Conservation (phyloP, 2,329 filamentous ascomycete species). For the Aphanoascus verrucosus region DNA sequence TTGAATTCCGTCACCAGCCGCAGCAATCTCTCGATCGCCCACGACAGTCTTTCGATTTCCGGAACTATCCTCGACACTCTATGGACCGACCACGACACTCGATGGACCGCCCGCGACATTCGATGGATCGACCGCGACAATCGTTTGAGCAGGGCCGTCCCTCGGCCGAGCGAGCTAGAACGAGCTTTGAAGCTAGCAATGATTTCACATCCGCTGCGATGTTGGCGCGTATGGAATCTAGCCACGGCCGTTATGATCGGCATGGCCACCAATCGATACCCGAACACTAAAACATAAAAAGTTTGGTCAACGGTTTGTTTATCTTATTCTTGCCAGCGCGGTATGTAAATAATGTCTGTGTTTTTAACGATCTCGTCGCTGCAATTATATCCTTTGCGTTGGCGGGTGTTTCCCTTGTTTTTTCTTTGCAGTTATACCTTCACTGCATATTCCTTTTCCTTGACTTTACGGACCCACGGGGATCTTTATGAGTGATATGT, state of each 20-base stretch:
- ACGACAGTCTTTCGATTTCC: slow-evolving; percentile 48
- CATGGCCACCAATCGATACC: slow-evolving; percentile 10
- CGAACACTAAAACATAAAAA: slow-evolving; percentile 10
- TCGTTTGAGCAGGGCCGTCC: slow-evolving; percentile 80
- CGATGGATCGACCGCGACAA: slow-evolving; percentile 59
- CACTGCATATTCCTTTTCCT: slow-evolving; percentile 12
- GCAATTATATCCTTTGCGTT: not conserved
- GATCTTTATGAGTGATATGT: slow-evolving; percentile 10
- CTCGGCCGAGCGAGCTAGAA: slow-evolving; percentile 74
- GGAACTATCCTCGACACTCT: slow-evolving; percentile 47
- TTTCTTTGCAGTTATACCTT: slow-evolving; percentile 12
- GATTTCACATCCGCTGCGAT: slow-evolving; percentile 89
- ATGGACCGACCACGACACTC: slow-evolving; percentile 54
- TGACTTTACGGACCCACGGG: slow-evolving; percentile 1
- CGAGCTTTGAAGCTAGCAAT: slow-evolving; percentile 75
- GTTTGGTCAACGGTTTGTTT: not conserved
- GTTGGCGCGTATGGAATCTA: slow-evolving; percentile 56
- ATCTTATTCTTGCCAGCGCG: not conserved
- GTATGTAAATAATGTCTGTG: not conserved
- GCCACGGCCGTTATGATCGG: slow-evolving; percentile 36
- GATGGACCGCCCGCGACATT: slow-evolving; percentile 46
- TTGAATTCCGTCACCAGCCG: slow-evolving; percentile 38
- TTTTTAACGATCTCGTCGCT: slow-evolving; percentile 1
- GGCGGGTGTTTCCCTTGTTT: not conserved
- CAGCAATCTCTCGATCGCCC: slow-evolving; percentile 50